These are phyloP conservation scores for Annona cherimola DNA, from an alignment of 164 flowering plant genomes.

Conservation along the genomic window DNA sequence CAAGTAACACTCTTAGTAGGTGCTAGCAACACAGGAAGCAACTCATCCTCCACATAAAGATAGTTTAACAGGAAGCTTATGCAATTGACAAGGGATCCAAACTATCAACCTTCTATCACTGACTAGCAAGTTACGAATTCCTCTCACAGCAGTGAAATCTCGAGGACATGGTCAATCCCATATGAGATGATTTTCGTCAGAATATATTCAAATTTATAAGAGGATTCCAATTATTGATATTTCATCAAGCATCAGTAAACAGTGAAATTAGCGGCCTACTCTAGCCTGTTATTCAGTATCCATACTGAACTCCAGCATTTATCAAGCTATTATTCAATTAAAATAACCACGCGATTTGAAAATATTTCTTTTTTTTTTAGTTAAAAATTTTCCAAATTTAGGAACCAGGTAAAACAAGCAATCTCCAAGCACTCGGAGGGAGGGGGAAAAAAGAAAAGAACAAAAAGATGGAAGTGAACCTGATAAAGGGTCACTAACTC, in stretches of 20 bases:
- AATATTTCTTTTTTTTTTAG: too few species aligned
- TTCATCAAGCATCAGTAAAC: background rate
- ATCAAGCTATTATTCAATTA: too few species aligned
- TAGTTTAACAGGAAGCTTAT: background rate
- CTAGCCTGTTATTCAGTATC: background rate
- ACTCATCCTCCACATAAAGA: background rate
- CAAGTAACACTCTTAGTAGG: background rate
- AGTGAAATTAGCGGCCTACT: background rate
- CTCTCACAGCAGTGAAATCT: background rate
- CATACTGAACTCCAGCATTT: too few species aligned
- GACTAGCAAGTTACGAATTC: background rate
- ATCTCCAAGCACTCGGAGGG: too few species aligned
- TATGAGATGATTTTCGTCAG: background rate
- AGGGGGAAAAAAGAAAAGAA: background rate
- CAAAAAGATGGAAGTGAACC: conserved; percentile 34
- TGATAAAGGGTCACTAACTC: conserved; percentile 64
- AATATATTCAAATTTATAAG: too few species aligned
- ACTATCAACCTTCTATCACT: background rate
- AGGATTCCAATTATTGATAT: background rate
- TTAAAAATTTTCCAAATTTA: background rate
- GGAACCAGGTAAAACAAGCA: background rate
- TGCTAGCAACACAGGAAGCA: background rate
- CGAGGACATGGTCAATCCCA: background rate
- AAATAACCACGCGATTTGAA: too few species aligned
- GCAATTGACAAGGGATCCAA: background rate